phyloP scores from a whole-genome alignment of 1,284 basidiomycete species.

The Leccinum fuscescens region DNA sequence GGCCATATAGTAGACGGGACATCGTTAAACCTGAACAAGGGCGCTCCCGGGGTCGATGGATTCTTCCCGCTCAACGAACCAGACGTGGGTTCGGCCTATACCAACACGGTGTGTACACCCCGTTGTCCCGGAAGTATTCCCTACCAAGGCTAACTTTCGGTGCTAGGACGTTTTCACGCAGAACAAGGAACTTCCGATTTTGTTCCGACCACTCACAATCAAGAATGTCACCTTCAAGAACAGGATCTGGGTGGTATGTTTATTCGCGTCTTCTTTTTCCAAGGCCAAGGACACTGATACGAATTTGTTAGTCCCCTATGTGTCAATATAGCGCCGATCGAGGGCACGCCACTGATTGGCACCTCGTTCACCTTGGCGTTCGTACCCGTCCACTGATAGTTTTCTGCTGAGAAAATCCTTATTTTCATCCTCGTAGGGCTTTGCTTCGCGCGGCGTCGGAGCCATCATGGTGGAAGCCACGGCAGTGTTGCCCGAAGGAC shows the following conservation, averaged over 20 bases:
- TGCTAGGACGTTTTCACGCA: slow-evolving; percentile 42
- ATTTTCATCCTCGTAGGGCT: slow-evolving; percentile 39
- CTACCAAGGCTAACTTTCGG: not conserved
- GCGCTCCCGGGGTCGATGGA: slow-evolving; percentile 47
- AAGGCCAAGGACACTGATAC: not conserved
- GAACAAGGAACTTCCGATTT: slow-evolving; percentile 48
- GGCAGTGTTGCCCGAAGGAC: slow-evolving; percentile 73
- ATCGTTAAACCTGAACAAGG: slow-evolving; percentile 40
- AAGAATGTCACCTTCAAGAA: slow-evolving; percentile 70
- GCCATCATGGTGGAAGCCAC: slow-evolving; percentile 70
- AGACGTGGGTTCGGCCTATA: slow-evolving; percentile 50
- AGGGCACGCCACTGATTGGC: slow-evolving; percentile 76
- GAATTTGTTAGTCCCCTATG: slow-evolving; percentile 61
- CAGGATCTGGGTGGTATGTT: slow-evolving; percentile 57
- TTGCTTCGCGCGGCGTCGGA: slow-evolving; percentile 59
- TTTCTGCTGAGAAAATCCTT: not conserved
- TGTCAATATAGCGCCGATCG: slow-evolving; percentile 75
- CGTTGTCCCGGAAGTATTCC: not conserved
- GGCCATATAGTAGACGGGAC: not conserved
- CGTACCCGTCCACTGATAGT: slow-evolving; percentile 19
- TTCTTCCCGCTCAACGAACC: slow-evolving; percentile 66
- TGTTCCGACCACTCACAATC: slow-evolving; percentile 71
- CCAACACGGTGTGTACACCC: slow-evolving; percentile 32
- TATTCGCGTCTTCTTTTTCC: not conserved
- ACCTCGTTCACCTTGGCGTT: slow-evolving; percentile 72